Evolutionary conservation across 768 basidiomycete species (phyloP), one percentile per base, ranked within the genome.

Genomic region (Tylopilus rubrobrunneus): DNA sequence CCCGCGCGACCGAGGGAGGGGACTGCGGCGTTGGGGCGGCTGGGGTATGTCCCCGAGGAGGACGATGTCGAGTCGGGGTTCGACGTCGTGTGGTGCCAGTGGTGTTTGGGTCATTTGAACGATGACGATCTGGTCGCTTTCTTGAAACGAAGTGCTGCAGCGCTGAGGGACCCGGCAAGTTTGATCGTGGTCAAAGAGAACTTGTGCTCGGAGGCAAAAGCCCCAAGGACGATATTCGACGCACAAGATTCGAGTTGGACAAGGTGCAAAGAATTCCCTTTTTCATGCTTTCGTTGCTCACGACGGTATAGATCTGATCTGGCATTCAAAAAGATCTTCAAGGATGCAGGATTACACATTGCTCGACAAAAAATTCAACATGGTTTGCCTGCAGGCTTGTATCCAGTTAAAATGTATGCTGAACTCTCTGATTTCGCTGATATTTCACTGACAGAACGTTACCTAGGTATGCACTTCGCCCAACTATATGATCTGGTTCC

Each of bases 71-170:
- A 76, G 19, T 72, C 76, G 42, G 81, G 81, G 1, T 98, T 93
- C 71, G 96, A 99, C 70, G 81, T 94, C 49, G 80, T 96, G 53
- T 94, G 92, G 95, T 92, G 91, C 63, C 96, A 99, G 69, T 98
- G 96, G 96, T 96, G 95, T 73, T 78, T 98, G 15, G 90, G 92
- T 2, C 90, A 95, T 73, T 77, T 97, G 53, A 81, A 76, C 51
- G 85, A 95, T 66, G 64, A 67, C 8, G 89, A 96, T 66, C 80
- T 98, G 23, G 78, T 92, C 27, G 68, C 73, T 2, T 98, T 98
- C 73, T 77, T 98, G 59, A 73, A 77, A 59, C 76, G 84, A 45
- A 78, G 85, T 56, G 76, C 77, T 45, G 72, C 70, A 3, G 83
- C 92, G 0, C 67, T 98, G 53, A 76, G 85, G n/a, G 51, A 62